Evolutionary conservation across 2,329 filamentous ascomycete species (phyloP).

Genomic region (Colletotrichum destructivum): DNA sequence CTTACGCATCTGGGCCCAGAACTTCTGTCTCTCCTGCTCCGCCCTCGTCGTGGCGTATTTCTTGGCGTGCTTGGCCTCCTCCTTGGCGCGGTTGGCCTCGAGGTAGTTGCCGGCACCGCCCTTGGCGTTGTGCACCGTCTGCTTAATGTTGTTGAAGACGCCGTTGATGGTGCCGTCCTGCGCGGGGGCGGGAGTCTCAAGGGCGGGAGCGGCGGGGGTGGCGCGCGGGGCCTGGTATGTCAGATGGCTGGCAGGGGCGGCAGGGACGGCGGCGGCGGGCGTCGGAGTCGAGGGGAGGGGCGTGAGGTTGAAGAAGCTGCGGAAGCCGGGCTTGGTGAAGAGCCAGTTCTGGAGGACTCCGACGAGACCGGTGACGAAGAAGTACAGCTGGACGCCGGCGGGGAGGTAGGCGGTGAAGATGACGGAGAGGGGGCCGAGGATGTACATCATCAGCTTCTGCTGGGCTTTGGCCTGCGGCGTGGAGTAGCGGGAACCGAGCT

Average conservation of each 20-base stretch:
- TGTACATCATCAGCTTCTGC: constrained; percentile 59
- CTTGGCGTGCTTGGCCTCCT: constrained; percentile 54
- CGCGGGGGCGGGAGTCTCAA: constrained; percentile 29
- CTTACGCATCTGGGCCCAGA: constrained; percentile 46
- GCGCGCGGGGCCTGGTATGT: constrained; percentile 53
- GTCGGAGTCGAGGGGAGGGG: constrained; percentile 39
- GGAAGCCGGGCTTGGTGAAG: constrained; percentile 58
- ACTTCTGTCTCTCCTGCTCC: constrained; percentile 55
- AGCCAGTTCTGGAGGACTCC: constrained; percentile 53
- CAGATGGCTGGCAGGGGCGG: constrained; percentile 25
- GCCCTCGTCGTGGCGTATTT: constrained; percentile 54
- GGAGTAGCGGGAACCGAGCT: constrained; percentile 56
- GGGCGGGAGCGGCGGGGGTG: constrained; percentile 2
- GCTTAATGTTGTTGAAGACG: constrained; percentile 55
- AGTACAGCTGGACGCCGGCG: constrained; percentile 65
- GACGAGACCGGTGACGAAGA: constrained; percentile 55
- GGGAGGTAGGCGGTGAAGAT: constrained; percentile 63
- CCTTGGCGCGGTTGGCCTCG: constrained; percentile 51
- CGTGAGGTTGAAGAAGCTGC: constrained; percentile 54
- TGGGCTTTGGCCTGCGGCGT: constrained; percentile 49
- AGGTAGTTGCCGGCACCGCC: constrained; percentile 50
- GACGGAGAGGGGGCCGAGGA: constrained; percentile 62
- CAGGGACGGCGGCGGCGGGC: constrained; percentile 28
- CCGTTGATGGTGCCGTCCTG: constrained; percentile 51
- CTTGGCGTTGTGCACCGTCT: constrained; percentile 55